Evolutionary conservation across 345 rosid genomes (phyloP).

Genomic region (Linum trigynum): DNA sequence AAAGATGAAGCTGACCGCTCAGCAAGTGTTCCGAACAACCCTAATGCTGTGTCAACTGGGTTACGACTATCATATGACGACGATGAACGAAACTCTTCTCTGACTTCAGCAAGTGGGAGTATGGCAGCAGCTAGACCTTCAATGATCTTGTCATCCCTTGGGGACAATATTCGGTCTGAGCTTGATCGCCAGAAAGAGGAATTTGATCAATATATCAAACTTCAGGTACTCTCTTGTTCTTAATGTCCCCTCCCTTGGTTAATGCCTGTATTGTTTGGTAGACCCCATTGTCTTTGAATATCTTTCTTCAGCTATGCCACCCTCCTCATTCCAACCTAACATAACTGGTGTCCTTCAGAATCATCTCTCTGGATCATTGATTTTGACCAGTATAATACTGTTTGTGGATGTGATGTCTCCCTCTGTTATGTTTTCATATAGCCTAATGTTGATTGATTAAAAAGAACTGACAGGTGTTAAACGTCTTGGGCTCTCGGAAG

Average conservation of each 20-base stretch:
- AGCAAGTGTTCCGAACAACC: constrained; percentile 35
- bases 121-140: constrained; percentile 42
- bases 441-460: no score
- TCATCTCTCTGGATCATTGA: no score
- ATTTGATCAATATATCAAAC: constrained; percentile 51
- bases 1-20: constrained; percentile 50
- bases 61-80: constrained; percentile 69
- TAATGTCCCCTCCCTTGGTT: not conserved
- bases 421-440: not conserved
- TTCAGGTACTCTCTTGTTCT: constrained; percentile 37
- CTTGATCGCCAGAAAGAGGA: constrained; percentile 66
- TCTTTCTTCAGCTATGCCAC: no score
- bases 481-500: no score
- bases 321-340: no score
- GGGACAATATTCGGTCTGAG: constrained; percentile 44
- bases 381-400: not conserved
- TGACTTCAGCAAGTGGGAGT: constrained; percentile 66
- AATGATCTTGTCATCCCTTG: constrained; percentile 39
- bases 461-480: no score
- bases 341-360: not conserved
- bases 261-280: no score
- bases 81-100: constrained; percentile 71
- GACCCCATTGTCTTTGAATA: no score
- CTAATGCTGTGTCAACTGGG: constrained; percentile 70
- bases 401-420: not conserved